Percentiles rank a stretch among this genome's conserved stretches.
Conservation (phyloP, 108 stramenopile species). For the Discostella stelligeroides region DNA sequence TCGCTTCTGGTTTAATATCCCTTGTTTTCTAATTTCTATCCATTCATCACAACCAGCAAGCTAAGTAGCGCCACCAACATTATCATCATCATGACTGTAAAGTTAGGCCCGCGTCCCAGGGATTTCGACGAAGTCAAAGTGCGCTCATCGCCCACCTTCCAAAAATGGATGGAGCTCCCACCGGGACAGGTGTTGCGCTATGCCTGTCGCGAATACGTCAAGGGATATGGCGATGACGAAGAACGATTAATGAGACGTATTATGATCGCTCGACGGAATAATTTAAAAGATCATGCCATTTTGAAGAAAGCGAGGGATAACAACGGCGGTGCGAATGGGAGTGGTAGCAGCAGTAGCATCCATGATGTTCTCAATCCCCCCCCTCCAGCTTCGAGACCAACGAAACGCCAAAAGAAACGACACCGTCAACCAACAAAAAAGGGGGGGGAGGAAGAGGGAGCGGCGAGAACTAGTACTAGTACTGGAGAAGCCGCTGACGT, state of each 20-base stretch:
- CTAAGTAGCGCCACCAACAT: no score
- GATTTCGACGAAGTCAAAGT: constrained; percentile 85
- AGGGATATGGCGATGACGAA: constrained; percentile 83
- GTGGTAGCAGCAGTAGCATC: background rate
- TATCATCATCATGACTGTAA: constrained; percentile 67
- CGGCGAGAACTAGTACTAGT: no score
- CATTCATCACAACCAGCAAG: no score
- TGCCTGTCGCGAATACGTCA: constrained; percentile 83
- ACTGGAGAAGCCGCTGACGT: no score
- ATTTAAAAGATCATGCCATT: constrained; percentile 74
- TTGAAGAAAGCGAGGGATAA: constrained; percentile 64
- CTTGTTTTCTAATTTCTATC: no score
- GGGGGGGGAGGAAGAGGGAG: no score
- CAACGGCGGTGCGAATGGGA: background rate
- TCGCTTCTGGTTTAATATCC: no score
- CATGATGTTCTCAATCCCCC: background rate
- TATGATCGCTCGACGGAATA: constrained; percentile 91
- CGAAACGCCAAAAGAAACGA: no score
- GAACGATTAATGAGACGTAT: constrained; percentile 90
- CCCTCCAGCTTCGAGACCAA: background rate
- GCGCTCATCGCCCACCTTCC: constrained; percentile 74
- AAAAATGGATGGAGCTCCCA: constrained; percentile 59
- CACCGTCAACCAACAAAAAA: no score
- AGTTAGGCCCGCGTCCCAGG: constrained; percentile 79
- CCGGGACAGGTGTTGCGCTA: constrained; percentile 67